phyloP scores from a whole-genome alignment of 176 grass and related monocot genomes.

The Dactylis glomerata region DNA sequence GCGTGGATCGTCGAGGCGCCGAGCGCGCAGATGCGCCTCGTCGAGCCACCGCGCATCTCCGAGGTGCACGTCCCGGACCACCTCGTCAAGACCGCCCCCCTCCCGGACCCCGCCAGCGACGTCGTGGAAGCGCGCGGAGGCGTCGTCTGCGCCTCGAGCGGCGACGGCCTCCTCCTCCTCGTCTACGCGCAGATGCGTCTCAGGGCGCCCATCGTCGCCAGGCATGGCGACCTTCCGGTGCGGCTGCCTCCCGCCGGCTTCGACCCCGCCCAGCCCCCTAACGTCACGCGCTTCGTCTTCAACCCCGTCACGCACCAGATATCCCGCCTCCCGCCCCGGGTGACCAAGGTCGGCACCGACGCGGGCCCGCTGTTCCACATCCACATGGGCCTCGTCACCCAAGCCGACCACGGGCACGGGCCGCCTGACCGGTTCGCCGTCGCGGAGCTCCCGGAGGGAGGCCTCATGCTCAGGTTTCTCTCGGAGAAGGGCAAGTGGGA shows the following conservation, averaged over 20 bases:
- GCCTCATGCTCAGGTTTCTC: neutral
- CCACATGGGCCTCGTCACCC: neutral
- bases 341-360: neutral
- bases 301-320: conserved; percentile 2
- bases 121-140: neutral
- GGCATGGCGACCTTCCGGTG: neutral
- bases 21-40: conserved; percentile 3
- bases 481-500: neutral
- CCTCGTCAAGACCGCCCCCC: neutral
- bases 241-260: neutral
- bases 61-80: neutral
- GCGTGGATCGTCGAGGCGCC: neutral
- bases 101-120: neutral
- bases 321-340: neutral
- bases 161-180: conserved; percentile 20
- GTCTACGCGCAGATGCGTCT: conserved; percentile 1
- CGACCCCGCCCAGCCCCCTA: neutral
- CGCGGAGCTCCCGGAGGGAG: neutral
- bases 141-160: neutral
- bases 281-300: conserved; percentile 5
- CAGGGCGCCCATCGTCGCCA: neutral
- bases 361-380: neutral
- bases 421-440: conserved; percentile 7
- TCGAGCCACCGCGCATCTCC: neutral
- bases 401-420: neutral